Conservation (phyloP, 225 moss, liverwort and hornwort species). For the Lunularia cruciata region DNA sequence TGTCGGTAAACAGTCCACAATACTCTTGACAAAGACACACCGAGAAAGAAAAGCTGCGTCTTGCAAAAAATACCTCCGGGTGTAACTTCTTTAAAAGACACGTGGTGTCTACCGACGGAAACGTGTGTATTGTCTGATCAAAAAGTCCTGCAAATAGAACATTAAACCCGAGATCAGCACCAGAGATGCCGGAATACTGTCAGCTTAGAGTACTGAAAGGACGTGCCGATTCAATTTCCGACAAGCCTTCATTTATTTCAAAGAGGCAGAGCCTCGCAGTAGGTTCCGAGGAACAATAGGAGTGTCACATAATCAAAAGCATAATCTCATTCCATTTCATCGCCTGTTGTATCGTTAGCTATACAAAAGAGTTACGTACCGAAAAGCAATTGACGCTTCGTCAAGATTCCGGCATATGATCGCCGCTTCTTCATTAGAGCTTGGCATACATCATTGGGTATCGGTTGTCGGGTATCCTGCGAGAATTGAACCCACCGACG, state of each 20-base stretch:
- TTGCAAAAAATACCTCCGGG: conserved; percentile 69
- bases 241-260: too few relatives aligned
- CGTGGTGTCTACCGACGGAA: conserved; percentile 73
- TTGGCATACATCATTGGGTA: conserved; percentile 74
- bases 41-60: background rate
- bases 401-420: conserved; percentile 82
- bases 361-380: conserved; percentile 63
- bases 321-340: too few relatives aligned
- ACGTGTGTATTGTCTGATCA: conserved; percentile 82
- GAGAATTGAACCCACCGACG: background rate
- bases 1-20: too few relatives aligned
- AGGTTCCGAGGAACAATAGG: too few relatives aligned
- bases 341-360: too few relatives aligned
- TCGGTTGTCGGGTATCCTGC: conserved; percentile 67
- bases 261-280: too few relatives aligned
- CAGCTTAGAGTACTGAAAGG: too few relatives aligned
- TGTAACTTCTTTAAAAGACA: conserved; percentile 71
- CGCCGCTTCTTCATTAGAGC: conserved; percentile 78
- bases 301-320: too few relatives aligned
- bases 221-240: too few relatives aligned
- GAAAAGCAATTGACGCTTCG: conserved; percentile 88
- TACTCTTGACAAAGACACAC: too few relatives aligned
- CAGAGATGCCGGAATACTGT: too few relatives aligned
- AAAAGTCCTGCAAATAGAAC: conserved; percentile 63
- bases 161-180: background rate